A percentile compares a stretch with the other conserved stretches of the same genome.
Conservation (phyloP, 148 eudicot genomes). For the Camellia japonica region DNA sequence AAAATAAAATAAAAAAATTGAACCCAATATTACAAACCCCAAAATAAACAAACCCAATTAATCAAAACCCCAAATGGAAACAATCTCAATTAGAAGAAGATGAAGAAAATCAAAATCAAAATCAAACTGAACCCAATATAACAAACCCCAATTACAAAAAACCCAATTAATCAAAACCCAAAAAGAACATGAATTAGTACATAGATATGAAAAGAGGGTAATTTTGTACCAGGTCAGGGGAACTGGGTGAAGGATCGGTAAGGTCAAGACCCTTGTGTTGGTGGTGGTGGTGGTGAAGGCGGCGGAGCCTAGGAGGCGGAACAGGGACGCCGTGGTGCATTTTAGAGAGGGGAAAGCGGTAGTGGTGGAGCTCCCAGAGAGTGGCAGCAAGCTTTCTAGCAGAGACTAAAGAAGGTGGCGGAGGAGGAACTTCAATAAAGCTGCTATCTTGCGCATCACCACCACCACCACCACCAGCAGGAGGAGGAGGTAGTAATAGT, state of each 20-base stretch:
- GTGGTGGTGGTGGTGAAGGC: constrained; percentile 30
- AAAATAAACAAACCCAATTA: too few species aligned
- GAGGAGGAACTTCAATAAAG: background rate
- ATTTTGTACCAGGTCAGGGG: constrained; percentile 39
- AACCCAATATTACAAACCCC: too few species aligned
- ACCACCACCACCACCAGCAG: background rate
- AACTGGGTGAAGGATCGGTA: constrained; percentile 38
- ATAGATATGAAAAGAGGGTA: background rate
- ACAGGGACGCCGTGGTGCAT: constrained; percentile 39
- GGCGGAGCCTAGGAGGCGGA: constrained; percentile 32
- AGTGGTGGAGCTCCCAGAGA: constrained; percentile 47
- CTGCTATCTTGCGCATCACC: constrained; percentile 15
- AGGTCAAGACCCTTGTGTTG: constrained; percentile 13
- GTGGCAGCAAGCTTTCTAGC: constrained; percentile 49
- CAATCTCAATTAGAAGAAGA: background rate
- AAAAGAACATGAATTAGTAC: background rate
- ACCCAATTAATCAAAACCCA: constrained; percentile 5
- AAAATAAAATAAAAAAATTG: too few species aligned
- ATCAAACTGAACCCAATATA: background rate
- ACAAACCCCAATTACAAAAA: constrained; percentile 6
- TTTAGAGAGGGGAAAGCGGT: constrained; percentile 27
- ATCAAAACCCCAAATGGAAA: background rate
- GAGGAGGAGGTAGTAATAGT: background rate
- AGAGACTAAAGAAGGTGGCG: constrained; percentile 22
- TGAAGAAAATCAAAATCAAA: background rate